A percentile compares a stretch with the other conserved stretches of the same genome.
Evolutionary conservation across 2,329 filamentous ascomycete species (phyloP).

Genomic region (Monosporascus cannonballus): DNA sequence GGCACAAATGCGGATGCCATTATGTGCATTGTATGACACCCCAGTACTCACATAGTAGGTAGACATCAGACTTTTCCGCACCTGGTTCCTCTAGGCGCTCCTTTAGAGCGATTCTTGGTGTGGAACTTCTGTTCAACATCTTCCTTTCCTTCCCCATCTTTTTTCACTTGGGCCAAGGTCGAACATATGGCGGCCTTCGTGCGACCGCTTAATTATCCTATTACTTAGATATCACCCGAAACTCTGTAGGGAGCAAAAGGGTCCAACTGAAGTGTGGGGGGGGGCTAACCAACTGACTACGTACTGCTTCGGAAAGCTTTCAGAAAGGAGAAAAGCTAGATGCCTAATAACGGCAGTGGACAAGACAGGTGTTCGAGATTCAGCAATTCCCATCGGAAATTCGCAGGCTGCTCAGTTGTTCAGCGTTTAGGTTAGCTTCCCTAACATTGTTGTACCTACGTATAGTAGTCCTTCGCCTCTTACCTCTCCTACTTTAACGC

Average conservation of each 20-base stretch:
- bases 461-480: background rate
- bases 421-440: background rate
- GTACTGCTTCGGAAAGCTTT: background rate
- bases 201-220: background rate
- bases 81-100: background rate
- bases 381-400: background rate
- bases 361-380: background rate
- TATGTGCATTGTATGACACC: background rate
- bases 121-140: background rate
- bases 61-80: background rate
- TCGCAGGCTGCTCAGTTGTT: background rate
- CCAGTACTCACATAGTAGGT: background rate
- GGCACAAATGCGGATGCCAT: background rate
- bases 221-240: background rate
- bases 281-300: background rate
- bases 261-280: no score
- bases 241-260: no score
- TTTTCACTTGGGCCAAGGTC: background rate
- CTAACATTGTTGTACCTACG: background rate
- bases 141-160: background rate
- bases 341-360: background rate
- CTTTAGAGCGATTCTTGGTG: background rate
- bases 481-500: background rate
- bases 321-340: background rate
- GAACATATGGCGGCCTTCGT: background rate